phyloP scores from a whole-genome alignment of 75 land plant species.

The Selaginella moellendorffii region DNA sequence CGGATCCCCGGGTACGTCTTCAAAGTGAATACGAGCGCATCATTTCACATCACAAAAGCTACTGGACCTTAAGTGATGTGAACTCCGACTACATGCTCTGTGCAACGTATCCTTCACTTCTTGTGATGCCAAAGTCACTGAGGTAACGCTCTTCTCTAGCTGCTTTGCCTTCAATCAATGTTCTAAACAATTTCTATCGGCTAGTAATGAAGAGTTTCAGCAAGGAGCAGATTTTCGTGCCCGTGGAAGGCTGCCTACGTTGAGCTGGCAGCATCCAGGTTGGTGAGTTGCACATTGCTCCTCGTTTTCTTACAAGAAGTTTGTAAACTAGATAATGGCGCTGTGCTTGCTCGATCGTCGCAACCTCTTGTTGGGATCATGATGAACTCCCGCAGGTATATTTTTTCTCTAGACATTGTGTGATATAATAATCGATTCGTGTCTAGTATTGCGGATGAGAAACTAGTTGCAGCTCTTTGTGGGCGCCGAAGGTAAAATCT shows the following conservation, averaged over 20 bases:
- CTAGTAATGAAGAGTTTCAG: constrained; percentile 71
- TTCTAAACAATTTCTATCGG: background rate
- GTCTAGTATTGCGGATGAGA: constrained; percentile 85
- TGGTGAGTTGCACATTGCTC: constrained; percentile 3
- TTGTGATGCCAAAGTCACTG: constrained; percentile 55
- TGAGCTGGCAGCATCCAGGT: constrained; percentile 91
- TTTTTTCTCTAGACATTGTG: too few relatives aligned
- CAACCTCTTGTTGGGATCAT: constrained; percentile 86
- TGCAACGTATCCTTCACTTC: constrained; percentile 70
- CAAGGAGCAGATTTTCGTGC: constrained; percentile 81
- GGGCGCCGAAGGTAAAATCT: constrained; percentile 35
- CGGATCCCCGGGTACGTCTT: constrained; percentile 49
- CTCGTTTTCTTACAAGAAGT: background rate
- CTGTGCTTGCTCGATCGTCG: constrained; percentile 94
- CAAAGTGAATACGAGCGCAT: constrained; percentile 62
- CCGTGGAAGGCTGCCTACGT: constrained; percentile 63
- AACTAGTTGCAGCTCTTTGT: constrained; percentile 83
- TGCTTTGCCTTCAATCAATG: background rate
- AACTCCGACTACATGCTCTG: constrained; percentile 60
- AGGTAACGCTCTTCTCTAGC: constrained; percentile 29
- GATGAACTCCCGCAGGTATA: constrained; percentile 83
- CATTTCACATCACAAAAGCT: constrained; percentile 32
- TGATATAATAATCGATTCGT: background rate
- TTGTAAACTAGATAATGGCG: constrained; percentile 51
- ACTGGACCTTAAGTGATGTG: constrained; percentile 65